These are phyloP conservation scores for Fusarium phyllophilum DNA, from an alignment of 2,329 filamentous ascomycete species.

Conservation along the genomic window DNA sequence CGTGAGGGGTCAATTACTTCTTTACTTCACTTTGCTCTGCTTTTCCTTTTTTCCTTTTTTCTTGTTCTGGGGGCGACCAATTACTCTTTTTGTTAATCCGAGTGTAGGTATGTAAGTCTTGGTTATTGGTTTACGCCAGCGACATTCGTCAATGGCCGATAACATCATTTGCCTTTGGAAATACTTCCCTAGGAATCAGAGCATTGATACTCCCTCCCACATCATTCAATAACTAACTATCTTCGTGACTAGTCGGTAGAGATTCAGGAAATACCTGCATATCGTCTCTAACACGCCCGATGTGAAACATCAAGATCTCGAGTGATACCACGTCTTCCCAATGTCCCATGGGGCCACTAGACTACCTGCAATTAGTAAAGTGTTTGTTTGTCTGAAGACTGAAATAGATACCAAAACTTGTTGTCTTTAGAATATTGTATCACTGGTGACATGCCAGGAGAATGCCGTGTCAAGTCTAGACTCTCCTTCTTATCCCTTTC, in stretches of 20 bases:
- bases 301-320: neutral
- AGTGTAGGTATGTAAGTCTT: neutral
- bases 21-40: neutral
- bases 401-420: neutral
- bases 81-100: neutral
- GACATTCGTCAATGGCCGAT: neutral
- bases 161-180: neutral
- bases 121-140: neutral
- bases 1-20: slow-evolving; percentile 7
- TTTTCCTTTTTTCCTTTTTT: neutral
- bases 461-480: slow-evolving; percentile 29
- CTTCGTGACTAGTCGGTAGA: neutral
- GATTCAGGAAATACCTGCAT: neutral
- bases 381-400: neutral
- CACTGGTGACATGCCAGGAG: slow-evolving; percentile 2
- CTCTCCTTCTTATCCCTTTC: slow-evolving; percentile 20
- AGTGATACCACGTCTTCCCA: neutral
- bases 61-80: neutral
- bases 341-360: neutral
- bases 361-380: neutral
- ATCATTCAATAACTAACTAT: neutral
- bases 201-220: neutral
- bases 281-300: neutral
- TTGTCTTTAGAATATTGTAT: neutral
- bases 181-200: neutral